Evolutionary conservation across 352 stramenopile genomes (phyloP), one percentile per base, ranked within the genome.

Genomic region (Lagenidium giganteum): DNA sequence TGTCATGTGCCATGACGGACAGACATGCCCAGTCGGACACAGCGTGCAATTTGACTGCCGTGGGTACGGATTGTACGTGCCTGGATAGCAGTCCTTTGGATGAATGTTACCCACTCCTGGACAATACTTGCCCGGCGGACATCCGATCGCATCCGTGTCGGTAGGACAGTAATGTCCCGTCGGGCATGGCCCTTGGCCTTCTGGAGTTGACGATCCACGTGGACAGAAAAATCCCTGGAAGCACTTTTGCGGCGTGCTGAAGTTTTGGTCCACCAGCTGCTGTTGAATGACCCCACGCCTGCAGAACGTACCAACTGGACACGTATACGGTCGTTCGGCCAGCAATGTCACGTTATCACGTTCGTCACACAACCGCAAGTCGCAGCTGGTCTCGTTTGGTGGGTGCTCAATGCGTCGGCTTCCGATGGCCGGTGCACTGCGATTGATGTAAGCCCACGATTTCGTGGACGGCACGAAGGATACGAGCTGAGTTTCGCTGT

Each of bases 181-280:
- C 12, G 89, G 93, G 44, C 95, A 98, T 5, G 95, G 78, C 1
- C 95, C 95, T 45, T 67, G 61, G 4, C 95, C 95, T 58, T 98
- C 85, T 9, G 94, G 89, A 14, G 77, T 88, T 0, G 50, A 55
- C 5, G 87, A 96, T 22, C 90, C 91, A 21, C 72, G 67, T 0
- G 95, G 87, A 61, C 95, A 98, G 55, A 98, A 98, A 54, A 97
- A 98, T 0, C 95, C 95, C 37, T 82, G 64, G 52, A 95, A 97
- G 39, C 95, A 98, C 27, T 60, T 69, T 50, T 98, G 95, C 27
- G 95, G 95, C 12, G 87, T 87, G 33, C 70, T 87, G 56, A 90
- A 98, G 59, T 98, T 97, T n/a, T 64, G 76, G 14, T 74, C 33
- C 12, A 69, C 32, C 31, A 81, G 30, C 25, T 80, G 49, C 21